Percentiles rank a stretch among this genome's conserved stretches.
phyloP scores from a whole-genome alignment of 2,329 filamentous ascomycete species.

The Colletotrichum siamense region DNA sequence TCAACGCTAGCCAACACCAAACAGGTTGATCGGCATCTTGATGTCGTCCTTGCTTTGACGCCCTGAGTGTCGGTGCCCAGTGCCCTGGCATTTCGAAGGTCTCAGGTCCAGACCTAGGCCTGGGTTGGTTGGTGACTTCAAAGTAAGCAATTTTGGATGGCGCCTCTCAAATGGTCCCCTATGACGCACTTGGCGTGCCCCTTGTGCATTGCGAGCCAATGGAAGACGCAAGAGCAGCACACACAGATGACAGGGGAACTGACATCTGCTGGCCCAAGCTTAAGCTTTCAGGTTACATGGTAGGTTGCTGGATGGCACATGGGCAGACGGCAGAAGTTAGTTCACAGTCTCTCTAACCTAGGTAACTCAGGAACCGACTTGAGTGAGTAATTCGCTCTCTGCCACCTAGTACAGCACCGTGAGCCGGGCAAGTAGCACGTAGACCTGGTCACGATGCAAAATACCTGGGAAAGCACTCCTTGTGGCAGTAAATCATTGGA shows the following conservation, averaged over 20 bases:
- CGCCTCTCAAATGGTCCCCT: not conserved
- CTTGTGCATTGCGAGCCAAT: not conserved
- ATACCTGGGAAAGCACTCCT: not conserved
- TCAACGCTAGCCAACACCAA: not conserved
- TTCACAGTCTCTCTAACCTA: not conserved
- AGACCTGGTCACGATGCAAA: not conserved
- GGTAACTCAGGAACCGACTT: not conserved
- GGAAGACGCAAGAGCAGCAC: not conserved
- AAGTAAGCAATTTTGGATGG: not conserved
- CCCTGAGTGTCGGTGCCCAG: not conserved
- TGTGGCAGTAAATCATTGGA: not conserved
- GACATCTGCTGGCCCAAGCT: not conserved
- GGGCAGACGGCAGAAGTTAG: not conserved
- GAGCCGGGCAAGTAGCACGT: not conserved
- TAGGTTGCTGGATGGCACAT: not conserved
- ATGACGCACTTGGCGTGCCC: not conserved
- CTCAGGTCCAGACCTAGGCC: not conserved
- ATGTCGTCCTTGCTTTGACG: not conserved
- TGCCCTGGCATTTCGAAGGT: not conserved
- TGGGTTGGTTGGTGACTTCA: not conserved
- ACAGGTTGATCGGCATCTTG: not conserved
- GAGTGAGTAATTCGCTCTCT: not conserved
- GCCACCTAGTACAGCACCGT: not conserved
- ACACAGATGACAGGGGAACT: not conserved
- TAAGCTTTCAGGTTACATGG: not conserved